Base-by-base conservation (phyloP, 495 filamentous ascomycete genomes). In the Amphirosellinia nigrospora region DNA sequence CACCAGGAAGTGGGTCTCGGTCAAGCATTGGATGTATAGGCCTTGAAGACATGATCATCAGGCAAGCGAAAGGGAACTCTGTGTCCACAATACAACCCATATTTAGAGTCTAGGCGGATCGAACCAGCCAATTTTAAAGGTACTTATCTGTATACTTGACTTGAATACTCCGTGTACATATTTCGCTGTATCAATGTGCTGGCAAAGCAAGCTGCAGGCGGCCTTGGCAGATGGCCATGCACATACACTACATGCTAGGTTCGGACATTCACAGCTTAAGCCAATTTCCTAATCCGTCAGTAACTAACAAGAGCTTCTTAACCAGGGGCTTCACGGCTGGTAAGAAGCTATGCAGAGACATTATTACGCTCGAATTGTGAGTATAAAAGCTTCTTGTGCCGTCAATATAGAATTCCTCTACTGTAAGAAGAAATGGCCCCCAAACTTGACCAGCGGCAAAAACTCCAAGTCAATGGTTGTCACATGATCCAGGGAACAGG, bases 401-500 rank as follows among this genome's bases (percentile, higher is more conserved):
- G 70, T 62, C 45, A 56, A 52, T 38, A 8, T 66, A 68, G 68
- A 73, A 63, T 55, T 28, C 67, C 59, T 72, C 19, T 53, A 69
- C 56, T 64, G 72, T 69, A 66, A 43, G 60, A 62, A 59, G 55
- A 69, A 74, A 75, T 71, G 66, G 69, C 64, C 68, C 72, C 64
- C 71, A 71, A 73, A 67, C 60, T 32, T 26, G 64, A 64, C 41
- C 61, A 53, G 23, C 60, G 48, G 23, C 50, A 52, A 52, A 46
- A 68, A 39, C 58, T 74, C 66, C 69, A 67, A 67, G 67, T 65
- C 16, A 30, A 59, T 39, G 36, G 43, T 62, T 46, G 72, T 78
- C 76, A 78, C 74, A 76, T 78, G 76, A 78, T 78, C 55, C 65
- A 55, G 71, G 71, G 74, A 72, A 71, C 70, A 68, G 73, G 70